Evolutionary conservation across 2,329 filamentous ascomycete species (phyloP), one percentile per base, ranked within the genome.

Genomic region (Ophiostoma fasciatum): DNA sequence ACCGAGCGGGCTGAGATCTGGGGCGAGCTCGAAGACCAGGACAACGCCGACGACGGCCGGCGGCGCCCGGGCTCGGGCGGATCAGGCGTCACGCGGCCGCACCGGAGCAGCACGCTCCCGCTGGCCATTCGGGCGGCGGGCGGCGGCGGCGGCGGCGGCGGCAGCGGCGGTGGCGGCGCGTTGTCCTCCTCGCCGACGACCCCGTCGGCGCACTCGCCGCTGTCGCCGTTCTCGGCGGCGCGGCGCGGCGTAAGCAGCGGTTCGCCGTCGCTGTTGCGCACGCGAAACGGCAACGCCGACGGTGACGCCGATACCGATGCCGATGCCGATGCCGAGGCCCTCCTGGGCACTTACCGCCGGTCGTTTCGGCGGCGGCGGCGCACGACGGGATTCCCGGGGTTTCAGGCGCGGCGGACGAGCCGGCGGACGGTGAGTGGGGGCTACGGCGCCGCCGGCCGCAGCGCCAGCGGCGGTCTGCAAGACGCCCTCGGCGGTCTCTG

Each of bases 21-120:
- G 85, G 81, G 76, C 38, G 84, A 92, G 52, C 65, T 94, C 12
- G 78, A 90, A 50, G 85, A 93, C 48, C 74, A 79, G 28, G 68
- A 73, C 34, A 56, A 59, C 15, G 23, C 11, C 11, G 23, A 25
- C 5, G 11, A 13, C 4, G 3, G 13, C 5, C 23, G 23, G 23
- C 53, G 58, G 21, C 59, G 54, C 15, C 31, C 23, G 7, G 28
- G 35, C 3, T 33, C 25, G 0, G 35, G 17, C 1, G 31, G 20
- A 3, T 29, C 26, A 15, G 28, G 19, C 7, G 46, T 13, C 13
- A 13, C 53, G 4, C 53, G 49, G 28, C 58, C 64, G 31, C 51
- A 57, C 18, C 62, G 67, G 12, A 68, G 68, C 10, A 64, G 57
- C 36, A 70, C 68, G 3, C 40, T 71, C 25, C 64, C 67, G 1